phyloP scores from a whole-genome alignment of 2,329 filamentous ascomycete genomes.

The Ophiostoma quercus region DNA sequence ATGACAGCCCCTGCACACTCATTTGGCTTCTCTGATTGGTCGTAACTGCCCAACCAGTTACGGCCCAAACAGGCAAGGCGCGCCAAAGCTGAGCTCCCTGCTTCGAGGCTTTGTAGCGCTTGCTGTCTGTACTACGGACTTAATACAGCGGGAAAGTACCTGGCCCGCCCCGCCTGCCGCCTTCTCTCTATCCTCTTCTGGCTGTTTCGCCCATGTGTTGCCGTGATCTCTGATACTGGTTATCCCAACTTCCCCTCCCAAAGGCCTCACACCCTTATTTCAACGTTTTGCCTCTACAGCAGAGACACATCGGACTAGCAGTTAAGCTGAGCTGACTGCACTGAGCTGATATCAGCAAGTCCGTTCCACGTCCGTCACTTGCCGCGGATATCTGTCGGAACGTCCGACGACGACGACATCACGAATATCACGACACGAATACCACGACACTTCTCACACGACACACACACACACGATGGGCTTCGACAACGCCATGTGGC shows the following conservation, averaged over 20 bases:
- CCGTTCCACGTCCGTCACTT: background rate
- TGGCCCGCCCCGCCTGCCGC: background rate
- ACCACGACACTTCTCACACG: background rate
- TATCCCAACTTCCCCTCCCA: background rate
- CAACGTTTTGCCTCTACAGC: background rate
- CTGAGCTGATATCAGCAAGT: background rate
- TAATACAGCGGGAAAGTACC: conserved; percentile 8
- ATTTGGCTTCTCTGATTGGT: background rate
- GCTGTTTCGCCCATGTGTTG: background rate
- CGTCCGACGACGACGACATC: background rate
- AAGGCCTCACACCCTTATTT: background rate
- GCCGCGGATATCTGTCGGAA: background rate
- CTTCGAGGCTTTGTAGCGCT: background rate
- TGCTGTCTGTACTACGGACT: background rate
- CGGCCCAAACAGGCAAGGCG: background rate
- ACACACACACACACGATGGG: conserved; percentile 34
- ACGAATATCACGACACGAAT: background rate
- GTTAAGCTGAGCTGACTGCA: background rate
- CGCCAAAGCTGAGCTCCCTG: background rate
- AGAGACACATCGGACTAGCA: background rate
- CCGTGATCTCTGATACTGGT: background rate
- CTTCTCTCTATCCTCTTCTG: background rate
- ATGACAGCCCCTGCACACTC: background rate
- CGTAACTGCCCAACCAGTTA: background rate
- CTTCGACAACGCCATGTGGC: conserved; percentile 55